Base-by-base conservation (phyloP, 2,329 filamentous ascomycete genomes). In the Trichoderma semiorbis region DNA sequence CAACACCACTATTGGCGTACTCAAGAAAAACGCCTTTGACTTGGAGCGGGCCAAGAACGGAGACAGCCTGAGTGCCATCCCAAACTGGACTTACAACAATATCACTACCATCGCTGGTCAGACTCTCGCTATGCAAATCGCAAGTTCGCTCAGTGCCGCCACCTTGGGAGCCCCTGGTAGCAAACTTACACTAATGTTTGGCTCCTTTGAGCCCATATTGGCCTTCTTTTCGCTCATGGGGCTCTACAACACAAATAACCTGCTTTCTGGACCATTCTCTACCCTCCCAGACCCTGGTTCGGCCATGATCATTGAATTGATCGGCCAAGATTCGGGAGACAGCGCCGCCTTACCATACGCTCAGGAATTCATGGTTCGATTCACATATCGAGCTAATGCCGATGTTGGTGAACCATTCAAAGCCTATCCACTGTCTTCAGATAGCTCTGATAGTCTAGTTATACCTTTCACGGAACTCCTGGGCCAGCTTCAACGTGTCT, bases 241-340 rank as follows among this genome's bases (percentile, higher is more conserved):
- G 0, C 82, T 90, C 8, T 82, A 83, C 5, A 84, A 83, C 63
- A 77, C 79, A 0, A 79, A 89, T 66, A 89, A 90, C 77, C 85
- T 82, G n/a, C 84, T 86, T 5, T 83, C 78, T 60, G 77, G 72
- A 36, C 78, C 74, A 74, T 80, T 81, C 67, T 77, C 78, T 4
- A 74, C 72, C 2, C 72, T 89, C 16, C 90, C 92, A 0, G 86
- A 91, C 74, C 93, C 94, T 47, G 94, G 93, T 0, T 91, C 90
- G 1, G 87, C 89, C 53, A 91, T 97, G 86, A 84, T 88, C 0
- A 94, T 96, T 78, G 94, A 97, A 82, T 79, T 90, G 21, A 79
- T 84, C 39, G 79, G 80, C 12, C 74, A 79, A 18, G 71, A 79
- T 24, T 57, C 74, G 4, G 69, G 75, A 6, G 70, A 72, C 57